A percentile compares a stretch with the other conserved stretches of the same genome.
Evolutionary conservation across 73 alveolate species (phyloP).

Genomic region (Tetrahymena borealis): DNA sequence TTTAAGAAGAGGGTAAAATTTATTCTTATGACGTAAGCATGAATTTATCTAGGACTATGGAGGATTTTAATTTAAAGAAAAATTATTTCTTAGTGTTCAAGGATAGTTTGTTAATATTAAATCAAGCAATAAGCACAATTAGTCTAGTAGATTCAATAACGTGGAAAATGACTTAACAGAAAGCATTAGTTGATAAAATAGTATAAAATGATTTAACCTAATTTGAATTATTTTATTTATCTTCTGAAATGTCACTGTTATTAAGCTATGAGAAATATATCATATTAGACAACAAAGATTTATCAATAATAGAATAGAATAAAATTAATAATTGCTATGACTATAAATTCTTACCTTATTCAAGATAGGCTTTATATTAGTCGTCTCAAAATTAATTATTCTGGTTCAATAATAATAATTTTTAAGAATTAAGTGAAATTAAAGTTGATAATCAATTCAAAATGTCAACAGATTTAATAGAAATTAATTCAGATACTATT

Average conservation of each 20-base stretch:
- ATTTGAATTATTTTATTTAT: not conserved
- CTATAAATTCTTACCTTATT: not conserved
- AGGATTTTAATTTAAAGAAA: not conserved
- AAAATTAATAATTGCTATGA: not conserved
- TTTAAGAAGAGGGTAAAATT: not conserved
- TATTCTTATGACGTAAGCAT: not conserved
- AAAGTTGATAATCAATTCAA: too few relatives aligned
- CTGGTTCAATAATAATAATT: not conserved
- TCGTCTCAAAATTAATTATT: not conserved
- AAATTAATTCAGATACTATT: too few relatives aligned
- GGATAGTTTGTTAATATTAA: not conserved
- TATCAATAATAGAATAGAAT: not conserved
- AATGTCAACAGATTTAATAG: too few relatives aligned
- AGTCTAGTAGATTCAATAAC: not conserved
- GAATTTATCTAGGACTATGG: not conserved
- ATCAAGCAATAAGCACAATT: not conserved
- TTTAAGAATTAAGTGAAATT: not conserved
- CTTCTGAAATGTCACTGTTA: not conserved
- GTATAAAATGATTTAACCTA: not conserved
- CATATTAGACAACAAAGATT: not conserved
- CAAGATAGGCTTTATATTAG: not conserved
- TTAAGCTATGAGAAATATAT: not conserved
- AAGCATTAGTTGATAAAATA: not conserved
- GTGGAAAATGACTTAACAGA: not conserved
- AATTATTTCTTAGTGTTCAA: not conserved